These are phyloP conservation scores for Aspergillus aculeatinus DNA, from an alignment of 2,329 filamentous ascomycete genomes.

Conservation along the genomic window DNA sequence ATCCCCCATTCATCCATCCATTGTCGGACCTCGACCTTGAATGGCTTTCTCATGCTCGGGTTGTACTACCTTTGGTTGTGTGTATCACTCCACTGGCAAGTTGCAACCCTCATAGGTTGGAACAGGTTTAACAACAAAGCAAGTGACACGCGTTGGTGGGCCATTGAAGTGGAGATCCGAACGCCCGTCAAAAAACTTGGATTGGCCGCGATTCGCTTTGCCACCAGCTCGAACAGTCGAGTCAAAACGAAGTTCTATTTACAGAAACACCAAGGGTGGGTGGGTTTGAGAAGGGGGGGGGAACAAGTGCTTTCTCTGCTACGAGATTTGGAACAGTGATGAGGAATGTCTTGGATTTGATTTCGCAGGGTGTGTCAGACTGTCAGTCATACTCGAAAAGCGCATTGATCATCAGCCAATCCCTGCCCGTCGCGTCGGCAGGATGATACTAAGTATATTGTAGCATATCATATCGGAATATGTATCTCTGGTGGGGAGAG, in stretches of 20 bases:
- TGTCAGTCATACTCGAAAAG: not conserved
- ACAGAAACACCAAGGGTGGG: conserved; percentile 2
- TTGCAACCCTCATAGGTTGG: not conserved
- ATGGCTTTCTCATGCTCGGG: not conserved
- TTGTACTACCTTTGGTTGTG: conserved; percentile 1
- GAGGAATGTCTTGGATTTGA: not conserved
- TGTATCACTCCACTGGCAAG: not conserved
- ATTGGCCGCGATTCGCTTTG: not conserved
- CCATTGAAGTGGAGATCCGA: conserved; percentile 9
- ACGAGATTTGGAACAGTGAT: not conserved
- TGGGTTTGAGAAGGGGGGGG: not conserved
- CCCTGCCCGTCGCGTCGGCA: not conserved
- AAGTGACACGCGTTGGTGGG: conserved; percentile 39
- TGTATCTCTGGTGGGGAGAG: too few relatives aligned
- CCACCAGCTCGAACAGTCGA: conserved; percentile 2
- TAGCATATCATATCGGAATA: too few relatives aligned
- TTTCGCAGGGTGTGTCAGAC: not conserved
- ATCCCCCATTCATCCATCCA: not conserved
- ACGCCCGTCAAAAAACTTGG: conserved; percentile 1
- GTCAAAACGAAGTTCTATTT: conserved; percentile 9
- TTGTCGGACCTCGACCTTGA: not conserved
- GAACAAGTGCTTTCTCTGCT: not conserved
- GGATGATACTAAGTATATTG: too few relatives aligned
- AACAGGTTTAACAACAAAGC: conserved; percentile 3
- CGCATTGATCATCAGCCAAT: not conserved